phyloP scores from a whole-genome alignment of 768 basidiomycete species.

The Agrocybe chaxingu region DNA sequence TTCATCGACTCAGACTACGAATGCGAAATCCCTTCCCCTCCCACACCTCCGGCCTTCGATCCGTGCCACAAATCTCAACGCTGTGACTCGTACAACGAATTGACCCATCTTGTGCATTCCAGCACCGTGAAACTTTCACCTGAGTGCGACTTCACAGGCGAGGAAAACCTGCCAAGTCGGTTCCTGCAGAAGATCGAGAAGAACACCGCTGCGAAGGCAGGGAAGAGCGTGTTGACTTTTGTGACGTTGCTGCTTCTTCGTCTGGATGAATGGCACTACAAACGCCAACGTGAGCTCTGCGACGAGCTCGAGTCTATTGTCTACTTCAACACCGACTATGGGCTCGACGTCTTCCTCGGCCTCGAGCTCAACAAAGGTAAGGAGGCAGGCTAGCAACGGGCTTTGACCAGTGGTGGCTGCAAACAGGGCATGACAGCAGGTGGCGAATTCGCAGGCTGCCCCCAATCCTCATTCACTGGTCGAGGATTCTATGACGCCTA shows the following conservation, averaged over 20 bases:
- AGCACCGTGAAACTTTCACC: constrained; percentile 30
- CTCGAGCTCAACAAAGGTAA: constrained; percentile 13
- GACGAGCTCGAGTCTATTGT: neutral
- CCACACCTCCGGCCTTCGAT: constrained; percentile 32
- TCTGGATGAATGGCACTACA: constrained; percentile 1
- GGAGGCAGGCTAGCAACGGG: constrained; percentile 49
- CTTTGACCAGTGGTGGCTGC: constrained; percentile 61
- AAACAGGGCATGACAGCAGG: constrained; percentile 38
- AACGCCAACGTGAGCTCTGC: neutral
- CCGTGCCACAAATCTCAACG: constrained; percentile 14
- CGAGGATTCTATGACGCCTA: constrained; percentile 10
- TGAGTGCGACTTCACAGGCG: constrained; percentile 69
- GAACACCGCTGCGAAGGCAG: constrained; percentile 16
- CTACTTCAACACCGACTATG: neutral
- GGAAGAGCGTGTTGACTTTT: neutral
- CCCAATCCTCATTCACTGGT: constrained; percentile 3
- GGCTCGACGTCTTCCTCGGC: neutral
- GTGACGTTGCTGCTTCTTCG: neutral
- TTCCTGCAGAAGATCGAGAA: constrained; percentile 63
- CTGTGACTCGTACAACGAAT: constrained; percentile 14
- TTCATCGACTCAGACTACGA: constrained; percentile 5
- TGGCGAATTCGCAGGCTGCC: constrained; percentile 7
- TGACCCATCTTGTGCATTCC: constrained; percentile 21
- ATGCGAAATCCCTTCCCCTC: constrained; percentile 40
- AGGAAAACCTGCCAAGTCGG: constrained; percentile 83